Percentiles rank a stretch among this genome's conserved stretches.
Evolutionary conservation across 2,329 filamentous ascomycete genomes (phyloP).

Genomic region (Aspergillus ruber): DNA sequence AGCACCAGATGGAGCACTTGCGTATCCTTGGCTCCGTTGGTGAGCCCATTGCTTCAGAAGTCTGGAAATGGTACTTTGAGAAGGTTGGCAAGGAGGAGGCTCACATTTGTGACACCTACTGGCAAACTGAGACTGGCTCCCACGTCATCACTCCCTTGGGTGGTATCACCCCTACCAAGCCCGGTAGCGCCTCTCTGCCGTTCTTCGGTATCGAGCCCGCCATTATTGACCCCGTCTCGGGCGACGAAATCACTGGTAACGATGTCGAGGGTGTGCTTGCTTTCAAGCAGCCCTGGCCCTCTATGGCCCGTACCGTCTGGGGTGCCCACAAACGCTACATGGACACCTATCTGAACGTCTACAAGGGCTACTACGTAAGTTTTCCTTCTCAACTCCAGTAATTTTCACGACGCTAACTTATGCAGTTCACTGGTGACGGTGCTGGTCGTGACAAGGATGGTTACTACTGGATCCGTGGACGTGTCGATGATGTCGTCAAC

Average conservation of each 20-base stretch:
- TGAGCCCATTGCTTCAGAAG: constrained; percentile 93
- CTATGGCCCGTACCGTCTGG: constrained; percentile 97
- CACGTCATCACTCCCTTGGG: constrained; percentile 91
- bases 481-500: constrained; percentile 97
- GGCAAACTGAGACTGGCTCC: constrained; percentile 98
- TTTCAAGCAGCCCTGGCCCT: constrained; percentile 97
- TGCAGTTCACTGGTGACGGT: constrained; percentile 61
- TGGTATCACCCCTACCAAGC: constrained; percentile 92
- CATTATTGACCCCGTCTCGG: constrained; percentile 93
- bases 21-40: constrained; percentile 90
- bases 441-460: constrained; percentile 94
- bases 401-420: background rate
- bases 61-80: constrained; percentile 99
- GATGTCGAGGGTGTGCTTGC: constrained; percentile 95
- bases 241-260: constrained; percentile 87
- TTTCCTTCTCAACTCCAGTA: background rate
- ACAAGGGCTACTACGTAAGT: constrained; percentile 93
- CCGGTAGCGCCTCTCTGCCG: constrained; percentile 87
- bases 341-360: constrained; percentile 97
- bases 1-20: constrained; percentile 80
- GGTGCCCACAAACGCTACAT: constrained; percentile 97
- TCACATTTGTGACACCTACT: constrained; percentile 96
- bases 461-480: constrained; percentile 99
- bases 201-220: constrained; percentile 98
- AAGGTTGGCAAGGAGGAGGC: constrained; percentile 87